Percentiles rank a stretch among this genome's conserved stretches.
Conservation (phyloP, 805 yeast genomes). For the Ogataea pignaliae region DNA sequence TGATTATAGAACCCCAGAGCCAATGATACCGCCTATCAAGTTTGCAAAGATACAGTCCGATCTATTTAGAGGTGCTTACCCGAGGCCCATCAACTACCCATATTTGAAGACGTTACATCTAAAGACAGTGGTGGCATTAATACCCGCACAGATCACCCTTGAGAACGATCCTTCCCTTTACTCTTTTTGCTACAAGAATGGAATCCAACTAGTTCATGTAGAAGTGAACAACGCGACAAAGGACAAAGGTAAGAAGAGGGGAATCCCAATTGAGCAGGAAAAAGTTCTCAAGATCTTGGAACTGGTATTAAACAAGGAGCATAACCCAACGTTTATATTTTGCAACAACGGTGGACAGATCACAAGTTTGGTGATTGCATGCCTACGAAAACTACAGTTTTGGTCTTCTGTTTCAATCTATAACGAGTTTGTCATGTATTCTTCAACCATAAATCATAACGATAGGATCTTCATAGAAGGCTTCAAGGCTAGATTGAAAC, state of each 20-base stretch:
- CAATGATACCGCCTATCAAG: conserved; percentile 68
- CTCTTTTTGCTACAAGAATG: conserved; percentile 47
- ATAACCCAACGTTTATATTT: conserved; percentile 75
- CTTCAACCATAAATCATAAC: conserved; percentile 73
- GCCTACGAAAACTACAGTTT: conserved; percentile 72
- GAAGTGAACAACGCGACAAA: conserved; percentile 54
- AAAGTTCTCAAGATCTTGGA: conserved; percentile 59
- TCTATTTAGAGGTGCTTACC: conserved; percentile 82
- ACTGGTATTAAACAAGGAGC: conserved; percentile 50
- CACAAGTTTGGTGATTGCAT: conserved; percentile 79
- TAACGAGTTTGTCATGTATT: conserved; percentile 75
- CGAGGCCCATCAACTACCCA: conserved; percentile 66
- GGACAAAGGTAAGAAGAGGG: conserved; percentile 77
- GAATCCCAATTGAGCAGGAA: conserved; percentile 71
- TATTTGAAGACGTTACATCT: conserved; percentile 64
- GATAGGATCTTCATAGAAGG: conserved; percentile 83
- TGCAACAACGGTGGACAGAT: conserved; percentile 89
- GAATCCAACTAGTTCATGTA: conserved; percentile 65
- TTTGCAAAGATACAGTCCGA: conserved; percentile 67
- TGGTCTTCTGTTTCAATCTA: conserved; percentile 90
- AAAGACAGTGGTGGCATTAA: conserved; percentile 69
- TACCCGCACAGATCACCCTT: conserved; percentile 65
- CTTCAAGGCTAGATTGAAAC: conserved; percentile 59
- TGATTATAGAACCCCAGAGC: conserved; percentile 13
- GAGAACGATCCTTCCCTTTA: conserved; percentile 47